Percentiles rank a stretch among this genome's conserved stretches.
Conservation (phyloP, 164 flowering plant genomes). For the Piper betle region DNA sequence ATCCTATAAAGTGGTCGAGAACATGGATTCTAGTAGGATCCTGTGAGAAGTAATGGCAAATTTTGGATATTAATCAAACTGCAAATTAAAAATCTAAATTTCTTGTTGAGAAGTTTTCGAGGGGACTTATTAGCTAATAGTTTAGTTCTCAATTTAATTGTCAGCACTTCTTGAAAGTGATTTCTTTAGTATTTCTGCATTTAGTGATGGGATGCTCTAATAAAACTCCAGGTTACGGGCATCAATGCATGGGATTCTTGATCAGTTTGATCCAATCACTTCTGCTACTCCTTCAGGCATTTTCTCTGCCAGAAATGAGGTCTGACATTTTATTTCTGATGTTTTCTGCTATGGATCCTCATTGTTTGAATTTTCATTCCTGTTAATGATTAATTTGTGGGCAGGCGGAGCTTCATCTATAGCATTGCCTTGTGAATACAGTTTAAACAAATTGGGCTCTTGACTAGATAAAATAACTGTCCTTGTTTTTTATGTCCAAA, state of each 20-base stretch:
- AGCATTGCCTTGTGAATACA: not conserved
- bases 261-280: slow-evolving; percentile 51
- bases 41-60: no score
- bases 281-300: slow-evolving; percentile 71
- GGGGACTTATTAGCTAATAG: no score
- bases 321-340: slow-evolving; percentile 5
- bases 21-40: no score
- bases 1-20: no score
- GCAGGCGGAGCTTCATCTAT: not conserved
- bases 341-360: not conserved
- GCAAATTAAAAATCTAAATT: no score
- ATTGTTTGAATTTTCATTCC: no score
- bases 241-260: slow-evolving; percentile 79
- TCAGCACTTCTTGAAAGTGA: no score
- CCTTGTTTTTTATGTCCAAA: not conserved
- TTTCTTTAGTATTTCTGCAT: not conserved
- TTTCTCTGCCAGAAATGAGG: slow-evolving; percentile 63
- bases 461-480: not conserved
- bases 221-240: slow-evolving; percentile 49
- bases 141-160: no score
- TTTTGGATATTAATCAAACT: no score
- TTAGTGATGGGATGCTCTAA: not conserved
- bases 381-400: not conserved
- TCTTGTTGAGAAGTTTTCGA: no score
- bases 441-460: not conserved